These are phyloP conservation scores for Trichoderma sp. DNA, from an alignment of 2,329 filamentous ascomycete genomes.

Conservation along the genomic window DNA sequence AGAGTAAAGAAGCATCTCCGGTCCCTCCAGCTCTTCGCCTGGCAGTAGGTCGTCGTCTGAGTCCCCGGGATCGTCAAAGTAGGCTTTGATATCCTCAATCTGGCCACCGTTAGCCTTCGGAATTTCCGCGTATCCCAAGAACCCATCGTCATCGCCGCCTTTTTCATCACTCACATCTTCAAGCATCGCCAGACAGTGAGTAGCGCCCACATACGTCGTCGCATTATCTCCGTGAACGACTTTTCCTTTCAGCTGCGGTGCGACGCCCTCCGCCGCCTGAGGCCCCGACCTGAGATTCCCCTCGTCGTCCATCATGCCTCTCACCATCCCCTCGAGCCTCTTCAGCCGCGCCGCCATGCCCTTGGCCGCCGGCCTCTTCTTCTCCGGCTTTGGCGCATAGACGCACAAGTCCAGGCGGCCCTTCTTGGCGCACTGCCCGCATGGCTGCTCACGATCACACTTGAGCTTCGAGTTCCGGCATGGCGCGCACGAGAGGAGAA, in stretches of 20 bases:
- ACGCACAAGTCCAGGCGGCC: conserved; percentile 47
- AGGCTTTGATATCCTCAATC: conserved; percentile 61
- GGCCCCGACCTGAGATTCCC: conserved; percentile 21
- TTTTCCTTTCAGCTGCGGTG: conserved; percentile 39
- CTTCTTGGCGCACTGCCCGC: conserved; percentile 54
- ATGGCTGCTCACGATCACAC: conserved; percentile 56
- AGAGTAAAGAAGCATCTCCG: conserved; percentile 48
- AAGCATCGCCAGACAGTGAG: conserved; percentile 61
- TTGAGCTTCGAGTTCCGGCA: conserved; percentile 58
- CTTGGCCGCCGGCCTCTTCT: conserved; percentile 43
- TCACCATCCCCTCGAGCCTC: conserved; percentile 59
- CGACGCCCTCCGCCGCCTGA: conserved; percentile 20
- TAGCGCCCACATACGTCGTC: conserved; percentile 58
- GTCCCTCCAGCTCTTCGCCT: conserved; percentile 38
- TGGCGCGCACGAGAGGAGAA: conserved; percentile 54
- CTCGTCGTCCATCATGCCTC: conserved; percentile 53
- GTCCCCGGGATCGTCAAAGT: conserved; percentile 53
- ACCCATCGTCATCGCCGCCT: background rate
- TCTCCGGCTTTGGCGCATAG: conserved; percentile 51
- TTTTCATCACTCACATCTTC: conserved; percentile 48
- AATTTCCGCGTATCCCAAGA: background rate
- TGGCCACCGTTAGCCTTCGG: conserved; percentile 29
- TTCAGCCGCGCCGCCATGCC: conserved; percentile 57
- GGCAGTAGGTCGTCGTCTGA: conserved; percentile 37
- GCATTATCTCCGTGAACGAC: conserved; percentile 46